phyloP scores from a whole-genome alignment of 2,329 filamentous ascomycete genomes.

The Botrytis deweyae region DNA sequence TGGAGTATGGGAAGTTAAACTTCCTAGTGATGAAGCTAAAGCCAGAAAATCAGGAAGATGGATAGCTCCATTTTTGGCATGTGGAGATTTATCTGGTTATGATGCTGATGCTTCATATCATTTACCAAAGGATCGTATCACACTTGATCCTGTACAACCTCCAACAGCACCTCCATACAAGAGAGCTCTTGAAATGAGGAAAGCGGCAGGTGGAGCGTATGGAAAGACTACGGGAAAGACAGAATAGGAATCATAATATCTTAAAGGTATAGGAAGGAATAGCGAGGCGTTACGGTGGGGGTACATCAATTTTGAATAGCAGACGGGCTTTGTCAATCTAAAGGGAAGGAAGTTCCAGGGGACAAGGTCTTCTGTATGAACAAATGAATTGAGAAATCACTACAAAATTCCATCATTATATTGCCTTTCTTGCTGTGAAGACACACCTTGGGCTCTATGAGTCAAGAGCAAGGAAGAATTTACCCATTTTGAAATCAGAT shows the following conservation, averaged over 20 bases:
- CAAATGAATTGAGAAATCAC: background rate
- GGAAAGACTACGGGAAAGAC: conserved; percentile 32
- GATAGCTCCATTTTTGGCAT: conserved; percentile 97
- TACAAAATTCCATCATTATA: background rate
- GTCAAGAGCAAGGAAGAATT: background rate
- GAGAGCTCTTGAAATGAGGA: conserved; percentile 80
- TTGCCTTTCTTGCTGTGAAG: background rate
- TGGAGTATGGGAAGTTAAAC: conserved; percentile 33
- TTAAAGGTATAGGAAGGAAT: background rate
- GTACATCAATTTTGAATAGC: background rate
- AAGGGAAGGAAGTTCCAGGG: background rate
- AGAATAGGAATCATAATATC: background rate
- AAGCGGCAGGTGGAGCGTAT: conserved; percentile 67
- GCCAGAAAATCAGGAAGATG: conserved; percentile 57
- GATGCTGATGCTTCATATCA: conserved; percentile 95
- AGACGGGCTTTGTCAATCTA: background rate
- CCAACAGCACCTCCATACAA: conserved; percentile 96
- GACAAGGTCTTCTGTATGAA: conserved; percentile 3
- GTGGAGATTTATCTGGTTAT: conserved; percentile 89
- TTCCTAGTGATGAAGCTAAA: conserved; percentile 40
- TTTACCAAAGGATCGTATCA: conserved; percentile 80
- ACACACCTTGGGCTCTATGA: background rate
- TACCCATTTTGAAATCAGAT: background rate
- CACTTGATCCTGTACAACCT: conserved; percentile 88
- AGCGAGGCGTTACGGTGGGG: conserved; percentile 14